A percentile compares a stretch with the other conserved stretches of the same genome.
Conservation (phyloP, 2,329 filamentous ascomycete genomes). For the Aspergillus sp. region DNA sequence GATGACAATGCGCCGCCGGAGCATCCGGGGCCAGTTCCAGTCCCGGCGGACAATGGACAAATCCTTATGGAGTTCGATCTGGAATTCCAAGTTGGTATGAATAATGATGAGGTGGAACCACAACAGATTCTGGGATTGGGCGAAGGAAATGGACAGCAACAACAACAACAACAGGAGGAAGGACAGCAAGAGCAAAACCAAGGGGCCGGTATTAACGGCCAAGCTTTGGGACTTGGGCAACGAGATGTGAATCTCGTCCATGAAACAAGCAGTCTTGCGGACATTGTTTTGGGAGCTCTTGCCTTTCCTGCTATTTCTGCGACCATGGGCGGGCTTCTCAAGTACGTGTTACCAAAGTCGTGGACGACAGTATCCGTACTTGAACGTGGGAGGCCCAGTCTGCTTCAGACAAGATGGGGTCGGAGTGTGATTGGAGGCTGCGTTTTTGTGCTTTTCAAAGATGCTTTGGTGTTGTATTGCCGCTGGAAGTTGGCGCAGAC, state of each 20-base stretch:
- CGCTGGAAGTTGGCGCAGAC: slow-evolving; percentile 54
- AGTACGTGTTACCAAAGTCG: slow-evolving; percentile 66
- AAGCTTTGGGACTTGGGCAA: slow-evolving; percentile 38
- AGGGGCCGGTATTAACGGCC: slow-evolving; percentile 27
- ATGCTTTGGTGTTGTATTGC: slow-evolving; percentile 65
- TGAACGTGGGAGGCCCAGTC: slow-evolving; percentile 58
- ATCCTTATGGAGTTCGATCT: slow-evolving; percentile 55
- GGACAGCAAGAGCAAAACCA: slow-evolving; percentile 31
- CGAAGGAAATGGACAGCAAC: slow-evolving; percentile 30
- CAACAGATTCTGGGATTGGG: slow-evolving; percentile 34
- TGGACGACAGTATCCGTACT: slow-evolving; percentile 60
- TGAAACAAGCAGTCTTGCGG: slow-evolving; percentile 59
- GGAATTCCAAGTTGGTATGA: slow-evolving; percentile 57
- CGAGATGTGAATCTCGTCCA: slow-evolving; percentile 54
- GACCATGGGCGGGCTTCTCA: slow-evolving; percentile 75
- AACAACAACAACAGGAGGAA: slow-evolving; percentile 19
- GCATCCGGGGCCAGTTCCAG: slow-evolving; percentile 36
- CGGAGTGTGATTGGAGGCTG: slow-evolving; percentile 87
- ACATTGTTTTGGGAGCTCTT: slow-evolving; percentile 69
- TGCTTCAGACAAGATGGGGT: slow-evolving; percentile 86
- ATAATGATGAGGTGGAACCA: slow-evolving; percentile 45
- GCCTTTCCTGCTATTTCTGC: slow-evolving; percentile 83
- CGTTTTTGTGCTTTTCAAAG: slow-evolving; percentile 82
- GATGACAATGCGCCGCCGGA: slow-evolving; percentile 41
- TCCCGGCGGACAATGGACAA: slow-evolving; percentile 41